Evolutionary conservation across 1,284 basidiomycete genomes (phyloP).

Genomic region (Entoloma clypeatum): DNA sequence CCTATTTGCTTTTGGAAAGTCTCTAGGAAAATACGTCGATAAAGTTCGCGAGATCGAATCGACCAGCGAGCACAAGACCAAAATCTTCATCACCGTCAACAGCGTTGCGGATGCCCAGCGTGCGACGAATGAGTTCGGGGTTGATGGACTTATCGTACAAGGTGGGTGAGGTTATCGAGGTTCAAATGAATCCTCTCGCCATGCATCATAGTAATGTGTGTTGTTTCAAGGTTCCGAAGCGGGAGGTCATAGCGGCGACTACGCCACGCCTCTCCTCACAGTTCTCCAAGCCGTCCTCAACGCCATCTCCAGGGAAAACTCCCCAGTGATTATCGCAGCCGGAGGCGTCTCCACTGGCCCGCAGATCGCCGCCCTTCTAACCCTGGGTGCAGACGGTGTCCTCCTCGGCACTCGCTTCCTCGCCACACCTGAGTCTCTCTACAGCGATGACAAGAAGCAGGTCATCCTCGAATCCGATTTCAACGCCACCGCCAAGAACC

Average conservation of each 20-base stretch:
- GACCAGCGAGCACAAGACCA: constrained; percentile 26
- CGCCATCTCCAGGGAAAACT: constrained; percentile 34
- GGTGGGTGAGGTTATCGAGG: constrained; percentile 19
- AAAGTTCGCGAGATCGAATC: constrained; percentile 27
- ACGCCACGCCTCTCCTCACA: constrained; percentile 46
- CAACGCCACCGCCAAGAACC: constrained; percentile 43
- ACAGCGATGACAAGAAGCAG: constrained; percentile 41
- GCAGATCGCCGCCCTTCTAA: constrained; percentile 49
- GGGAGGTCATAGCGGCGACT: constrained; percentile 55
- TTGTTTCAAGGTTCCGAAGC: constrained; percentile 49
- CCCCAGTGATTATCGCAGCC: constrained; percentile 48
- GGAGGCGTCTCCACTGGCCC: constrained; percentile 42
- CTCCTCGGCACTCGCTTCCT: constrained; percentile 58
- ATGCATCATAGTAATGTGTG: background rate
- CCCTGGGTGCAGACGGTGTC: constrained; percentile 50
- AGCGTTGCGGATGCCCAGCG: constrained; percentile 30
- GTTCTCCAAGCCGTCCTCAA: constrained; percentile 46
- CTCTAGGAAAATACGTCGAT: constrained; percentile 29
- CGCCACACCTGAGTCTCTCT: constrained; percentile 49
- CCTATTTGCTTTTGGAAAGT: constrained; percentile 32
- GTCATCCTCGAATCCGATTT: constrained; percentile 43
- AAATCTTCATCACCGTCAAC: constrained; percentile 33
- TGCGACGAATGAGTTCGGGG: constrained; percentile 31
- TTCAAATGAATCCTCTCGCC: background rate
- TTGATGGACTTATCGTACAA: constrained; percentile 38